phyloP scores from a whole-genome alignment of 139 green algal genomes.

The Chlorella sp. region DNA sequence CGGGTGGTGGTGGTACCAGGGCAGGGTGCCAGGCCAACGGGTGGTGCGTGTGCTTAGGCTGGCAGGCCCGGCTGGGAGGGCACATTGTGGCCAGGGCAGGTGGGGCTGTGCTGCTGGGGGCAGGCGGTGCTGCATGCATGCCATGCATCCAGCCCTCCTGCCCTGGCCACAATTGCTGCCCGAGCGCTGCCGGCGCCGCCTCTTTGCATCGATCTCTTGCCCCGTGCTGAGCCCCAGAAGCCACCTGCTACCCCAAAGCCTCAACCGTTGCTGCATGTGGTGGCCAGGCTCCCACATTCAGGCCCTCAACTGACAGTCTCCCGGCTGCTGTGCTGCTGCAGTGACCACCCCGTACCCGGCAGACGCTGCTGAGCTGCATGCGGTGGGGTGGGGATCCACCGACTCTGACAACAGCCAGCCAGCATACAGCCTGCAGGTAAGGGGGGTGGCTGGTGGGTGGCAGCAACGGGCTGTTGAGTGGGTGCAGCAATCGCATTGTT shows the following conservation, averaged over 20 bases:
- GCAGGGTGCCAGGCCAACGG: background rate
- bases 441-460: background rate
- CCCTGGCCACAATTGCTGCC: too few species aligned
- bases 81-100: too few species aligned
- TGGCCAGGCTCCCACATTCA: too few species aligned
- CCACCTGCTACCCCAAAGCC: too few species aligned
- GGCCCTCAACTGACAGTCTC: background rate
- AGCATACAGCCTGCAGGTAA: background rate
- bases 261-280: too few species aligned
- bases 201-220: too few species aligned
- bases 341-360: conserved; percentile 1
- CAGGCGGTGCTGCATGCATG: too few species aligned
- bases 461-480: background rate
- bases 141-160: too few species aligned
- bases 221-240: too few species aligned
- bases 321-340: background rate
- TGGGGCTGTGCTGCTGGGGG: too few species aligned
- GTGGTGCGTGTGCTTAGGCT: background rate
- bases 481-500: background rate
- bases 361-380: background rate
- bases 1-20: background rate
- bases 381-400: conserved; percentile 18
- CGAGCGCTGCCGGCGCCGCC: too few species aligned
- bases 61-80: too few species aligned
- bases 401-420: conserved; percentile 5